phyloP scores from a whole-genome alignment of 345 rosid species.

The Eucalyptus globulus region DNA sequence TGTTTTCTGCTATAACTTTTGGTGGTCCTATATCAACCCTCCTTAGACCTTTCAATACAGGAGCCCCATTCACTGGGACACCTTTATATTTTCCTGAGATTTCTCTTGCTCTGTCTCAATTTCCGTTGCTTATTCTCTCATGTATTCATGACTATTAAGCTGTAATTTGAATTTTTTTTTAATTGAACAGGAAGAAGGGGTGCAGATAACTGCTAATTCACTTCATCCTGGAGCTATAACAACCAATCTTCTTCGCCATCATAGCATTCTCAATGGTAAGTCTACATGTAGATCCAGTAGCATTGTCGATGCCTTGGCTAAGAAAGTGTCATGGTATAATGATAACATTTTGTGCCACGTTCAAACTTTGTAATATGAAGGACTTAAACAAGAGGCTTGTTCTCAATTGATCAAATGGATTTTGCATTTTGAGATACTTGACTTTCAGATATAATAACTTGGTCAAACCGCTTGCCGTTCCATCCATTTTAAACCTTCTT shows the following conservation, averaged over 20 bases:
- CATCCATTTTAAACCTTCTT: not conserved
- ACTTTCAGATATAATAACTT: not conserved
- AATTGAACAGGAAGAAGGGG: slow-evolving; percentile 44
- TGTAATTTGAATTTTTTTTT: not conserved
- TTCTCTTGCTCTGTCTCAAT: not conserved
- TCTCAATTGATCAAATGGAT: not conserved
- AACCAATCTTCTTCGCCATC: slow-evolving; percentile 40
- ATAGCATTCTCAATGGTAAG: slow-evolving; percentile 21
- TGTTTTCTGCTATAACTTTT: not conserved
- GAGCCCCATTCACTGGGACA: not conserved
- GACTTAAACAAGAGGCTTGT: not conserved
- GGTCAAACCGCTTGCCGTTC: not conserved
- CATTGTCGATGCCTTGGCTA: not conserved
- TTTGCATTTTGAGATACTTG: not conserved
- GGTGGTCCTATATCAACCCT: not conserved
- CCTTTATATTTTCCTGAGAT: not conserved
- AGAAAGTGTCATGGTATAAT: not conserved
- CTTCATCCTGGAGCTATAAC: slow-evolving; percentile 62
- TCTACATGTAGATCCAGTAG: not conserved
- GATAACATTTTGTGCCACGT: not conserved
- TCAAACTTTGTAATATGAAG: not conserved
- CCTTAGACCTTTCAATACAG: not conserved
- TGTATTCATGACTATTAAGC: not conserved
- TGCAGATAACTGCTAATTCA: slow-evolving; percentile 46
- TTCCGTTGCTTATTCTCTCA: not conserved